Evolutionary conservation across 139 green algal genomes (phyloP).

Genomic region (Astrephomene gubernaculifera): DNA sequence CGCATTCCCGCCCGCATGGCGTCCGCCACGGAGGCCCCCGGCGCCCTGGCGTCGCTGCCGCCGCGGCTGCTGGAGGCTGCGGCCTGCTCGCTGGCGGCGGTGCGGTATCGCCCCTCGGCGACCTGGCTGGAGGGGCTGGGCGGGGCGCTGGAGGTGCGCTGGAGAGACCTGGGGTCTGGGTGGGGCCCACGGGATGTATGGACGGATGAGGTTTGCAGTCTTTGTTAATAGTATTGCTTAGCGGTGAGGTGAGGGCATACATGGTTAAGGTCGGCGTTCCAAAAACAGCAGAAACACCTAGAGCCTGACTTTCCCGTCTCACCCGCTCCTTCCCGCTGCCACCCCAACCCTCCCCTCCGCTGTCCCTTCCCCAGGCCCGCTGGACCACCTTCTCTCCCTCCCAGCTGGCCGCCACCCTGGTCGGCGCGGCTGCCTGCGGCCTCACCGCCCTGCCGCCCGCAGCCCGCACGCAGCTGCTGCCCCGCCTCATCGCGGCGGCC

Average conservation of each 20-base stretch:
- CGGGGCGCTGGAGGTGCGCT: not conserved
- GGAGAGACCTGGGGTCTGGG: too few species aligned
- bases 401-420: constrained; percentile 20
- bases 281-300: too few species aligned
- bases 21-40: not conserved
- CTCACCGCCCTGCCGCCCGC: not conserved
- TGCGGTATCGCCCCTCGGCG: not conserved
- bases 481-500: not conserved
- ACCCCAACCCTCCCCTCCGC: not conserved
- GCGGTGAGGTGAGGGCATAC: too few species aligned
- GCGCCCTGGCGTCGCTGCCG: not conserved
- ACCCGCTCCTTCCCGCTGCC: not conserved
- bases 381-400: constrained; percentile 14
- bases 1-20: constrained; percentile 6
- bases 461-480: not conserved
- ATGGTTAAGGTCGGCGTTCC: too few species aligned
- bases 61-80: constrained; percentile 24
- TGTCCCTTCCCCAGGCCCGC: not conserved
- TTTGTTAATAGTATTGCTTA: too few species aligned
- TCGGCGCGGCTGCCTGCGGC: constrained; percentile 4
- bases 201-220: too few species aligned
- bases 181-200: too few species aligned
- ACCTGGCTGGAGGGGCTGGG: not conserved
- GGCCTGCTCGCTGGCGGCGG: not conserved
- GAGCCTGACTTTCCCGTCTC: too few species aligned